Base-by-base conservation (phyloP, 306 rosid species). In the Begonia masoniana region DNA sequence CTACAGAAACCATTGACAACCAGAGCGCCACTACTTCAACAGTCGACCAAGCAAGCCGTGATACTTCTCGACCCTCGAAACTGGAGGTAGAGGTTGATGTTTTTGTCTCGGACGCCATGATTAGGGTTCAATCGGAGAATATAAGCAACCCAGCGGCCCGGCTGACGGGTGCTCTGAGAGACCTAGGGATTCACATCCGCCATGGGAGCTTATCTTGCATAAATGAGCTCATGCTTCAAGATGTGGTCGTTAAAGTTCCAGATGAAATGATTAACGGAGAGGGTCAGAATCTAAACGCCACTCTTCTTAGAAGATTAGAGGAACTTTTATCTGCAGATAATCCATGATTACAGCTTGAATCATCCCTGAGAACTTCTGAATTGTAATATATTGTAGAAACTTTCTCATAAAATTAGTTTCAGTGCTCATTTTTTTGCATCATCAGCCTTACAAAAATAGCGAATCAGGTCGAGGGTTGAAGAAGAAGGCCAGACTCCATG, bases 151-250 rank as follows among this genome's bases (percentile, higher is more conserved):
- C 94, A 0, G 15, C 69, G 10, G 83, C 85, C 0, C 71, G 85
- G 64, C 54, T 84, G 17, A 64, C 80, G 85, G 67, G 62, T 64
- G 83, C 74, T 16, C 60, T 84, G 2, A 63, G 76, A 53, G 77
- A 80, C 12, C 69, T 84, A 3, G 66, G 73, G 24, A 43, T 84
- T 43, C 75, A 66, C 41, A 52, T 80, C 41, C 70, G 66, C 14
- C 82, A 80, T 15, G 83, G 78, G 23, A 71, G 83, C 43, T 50
- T 80, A 8, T 73, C 94, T 15, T 74, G 62, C 51, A 74, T 84
- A 24, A 80, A 75, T 26, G 83, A 73, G 6, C 2, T 75, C 17
- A 66, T 84, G 77, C 77, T 84, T 17, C 94, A 84, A 70, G 88
- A 78, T 50, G 72, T 78, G 8, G 77, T 84, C 13, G 83, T 74